These are phyloP conservation scores for Backusella liffmaniae DNA, from an alignment of 192 early-diverging fungal species.

Conservation along the genomic window DNA sequence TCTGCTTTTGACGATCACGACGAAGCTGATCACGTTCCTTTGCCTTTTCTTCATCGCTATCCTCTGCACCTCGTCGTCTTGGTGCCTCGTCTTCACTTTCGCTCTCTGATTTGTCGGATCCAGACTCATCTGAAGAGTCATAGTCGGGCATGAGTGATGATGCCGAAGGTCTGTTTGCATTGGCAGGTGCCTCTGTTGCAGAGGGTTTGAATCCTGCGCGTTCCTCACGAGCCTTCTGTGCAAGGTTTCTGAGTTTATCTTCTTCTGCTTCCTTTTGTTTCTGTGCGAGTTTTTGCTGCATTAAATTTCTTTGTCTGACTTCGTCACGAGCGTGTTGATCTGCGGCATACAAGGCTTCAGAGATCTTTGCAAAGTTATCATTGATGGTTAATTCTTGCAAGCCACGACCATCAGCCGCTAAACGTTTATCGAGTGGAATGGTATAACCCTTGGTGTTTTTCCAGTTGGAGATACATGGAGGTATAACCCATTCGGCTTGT, in stretches of 20 bases:
- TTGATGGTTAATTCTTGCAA: slow-evolving; percentile 87
- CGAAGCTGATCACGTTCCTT: slow-evolving; percentile 87
- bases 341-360: slow-evolving; percentile 91
- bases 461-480: slow-evolving; percentile 99
- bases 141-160: slow-evolving; percentile 37
- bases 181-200: slow-evolving; percentile 22
- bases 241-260: slow-evolving; percentile 80
- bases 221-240: slow-evolving; percentile 95
- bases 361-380: slow-evolving; percentile 95
- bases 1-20: slow-evolving; percentile 77
- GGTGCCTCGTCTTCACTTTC: slow-evolving; percentile 47
- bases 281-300: slow-evolving; percentile 88
- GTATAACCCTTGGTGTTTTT: slow-evolving; percentile 99
- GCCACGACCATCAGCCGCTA: slow-evolving; percentile 96
- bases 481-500: slow-evolving; percentile 96
- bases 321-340: slow-evolving; percentile 93
- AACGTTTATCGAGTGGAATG: slow-evolving; percentile 96
- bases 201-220: slow-evolving; percentile 40
- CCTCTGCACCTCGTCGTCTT: slow-evolving; percentile 41
- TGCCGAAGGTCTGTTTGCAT: slow-evolving; percentile 29
- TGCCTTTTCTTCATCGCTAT: slow-evolving; percentile 60
- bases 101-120: slow-evolving; percentile 22
- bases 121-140: slow-evolving; percentile 30
- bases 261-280: slow-evolving; percentile 96
- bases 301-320: slow-evolving; percentile 85